Conservation (phyloP, 352 stramenopile genomes). For the Pythium dissotocum region DNA sequence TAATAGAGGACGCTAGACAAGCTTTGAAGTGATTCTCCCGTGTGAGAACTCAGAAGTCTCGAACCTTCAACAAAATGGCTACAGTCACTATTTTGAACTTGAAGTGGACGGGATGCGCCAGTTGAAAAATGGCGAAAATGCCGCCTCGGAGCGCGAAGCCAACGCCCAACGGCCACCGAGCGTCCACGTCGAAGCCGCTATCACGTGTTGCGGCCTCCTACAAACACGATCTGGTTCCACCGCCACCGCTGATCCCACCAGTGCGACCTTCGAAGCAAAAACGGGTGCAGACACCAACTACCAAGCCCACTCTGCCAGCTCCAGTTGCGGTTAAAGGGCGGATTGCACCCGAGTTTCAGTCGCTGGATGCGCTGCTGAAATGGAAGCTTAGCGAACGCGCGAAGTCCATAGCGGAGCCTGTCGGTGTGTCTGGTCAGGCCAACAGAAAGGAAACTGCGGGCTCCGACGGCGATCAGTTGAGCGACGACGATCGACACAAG, state of each 20-base stretch:
- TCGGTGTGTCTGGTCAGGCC: neutral
- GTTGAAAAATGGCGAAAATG: neutral
- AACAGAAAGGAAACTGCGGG: neutral
- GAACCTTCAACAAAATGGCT: neutral
- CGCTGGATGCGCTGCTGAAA: neutral
- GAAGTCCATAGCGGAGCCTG: neutral
- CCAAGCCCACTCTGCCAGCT: neutral
- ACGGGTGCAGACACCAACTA: neutral
- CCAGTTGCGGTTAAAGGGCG: neutral
- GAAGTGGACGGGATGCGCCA: neutral
- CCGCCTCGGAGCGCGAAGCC: neutral
- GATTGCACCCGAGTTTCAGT: neutral
- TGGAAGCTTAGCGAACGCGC: neutral
- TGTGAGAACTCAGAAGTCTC: no score
- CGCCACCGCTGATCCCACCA: neutral
- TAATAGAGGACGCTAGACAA: no score
- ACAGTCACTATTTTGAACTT: constrained; percentile 1
- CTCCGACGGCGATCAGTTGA: neutral
- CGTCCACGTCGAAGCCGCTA: neutral
- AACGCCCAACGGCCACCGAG: neutral
- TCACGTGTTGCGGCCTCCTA: neutral
- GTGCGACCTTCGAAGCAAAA: neutral
- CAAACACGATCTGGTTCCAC: neutral
- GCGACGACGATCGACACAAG: neutral
- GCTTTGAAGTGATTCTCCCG: no score